Evolutionary conservation across 345 rosid genomes (phyloP), one percentile per base, ranked within the genome.

Genomic region (Corchorus olitorius): DNA sequence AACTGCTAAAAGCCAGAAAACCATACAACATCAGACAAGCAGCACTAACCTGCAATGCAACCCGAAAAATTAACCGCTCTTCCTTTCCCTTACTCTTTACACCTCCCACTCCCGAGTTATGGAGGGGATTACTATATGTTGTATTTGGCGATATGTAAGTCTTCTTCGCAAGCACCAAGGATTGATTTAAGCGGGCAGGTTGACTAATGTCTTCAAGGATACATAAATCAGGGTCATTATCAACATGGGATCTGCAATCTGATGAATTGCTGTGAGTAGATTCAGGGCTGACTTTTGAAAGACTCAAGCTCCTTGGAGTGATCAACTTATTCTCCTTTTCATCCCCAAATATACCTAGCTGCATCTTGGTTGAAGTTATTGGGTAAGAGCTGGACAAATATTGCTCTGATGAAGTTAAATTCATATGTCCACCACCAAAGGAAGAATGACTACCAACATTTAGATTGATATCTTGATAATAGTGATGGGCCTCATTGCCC

Each of bases 11-110:
- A 62, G 62, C 70, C 49, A 74, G 60, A 35, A 35, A 75, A n/a
- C 35, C 33, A 8, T 63, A 7, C 68, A 49, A 63, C n/a, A 22
- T 46, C 43, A 62, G 19, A n/a, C 53, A 62, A 62, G 39, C 19
- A 74, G 69, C 22, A 53, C 90, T 78, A 81, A 93, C 98, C 96
- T 92, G 94, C 89, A 96, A 81, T 35, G 98, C 97, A 81, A 78
- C 94, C 77, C 49, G 92, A 75, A 81, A 86, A 65, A 92, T 84
- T 70, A 76, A 62, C 46, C 74, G 87, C 82, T 96, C 97, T 10
- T 90, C 90, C 70, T 70, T 77, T 71, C 76, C 43, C 85, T 78
- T 92, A 34, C 68, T 74, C 88, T 77, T 83, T 75, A 80, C 34
- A 61, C 79, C 86, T 56, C 83, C 87, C 35, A 72, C 66, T 76